Evolutionary conservation across 1,284 basidiomycete genomes (phyloP), one percentile per base, ranked within the genome.

Genomic region (Spongispora temasekensis): DNA sequence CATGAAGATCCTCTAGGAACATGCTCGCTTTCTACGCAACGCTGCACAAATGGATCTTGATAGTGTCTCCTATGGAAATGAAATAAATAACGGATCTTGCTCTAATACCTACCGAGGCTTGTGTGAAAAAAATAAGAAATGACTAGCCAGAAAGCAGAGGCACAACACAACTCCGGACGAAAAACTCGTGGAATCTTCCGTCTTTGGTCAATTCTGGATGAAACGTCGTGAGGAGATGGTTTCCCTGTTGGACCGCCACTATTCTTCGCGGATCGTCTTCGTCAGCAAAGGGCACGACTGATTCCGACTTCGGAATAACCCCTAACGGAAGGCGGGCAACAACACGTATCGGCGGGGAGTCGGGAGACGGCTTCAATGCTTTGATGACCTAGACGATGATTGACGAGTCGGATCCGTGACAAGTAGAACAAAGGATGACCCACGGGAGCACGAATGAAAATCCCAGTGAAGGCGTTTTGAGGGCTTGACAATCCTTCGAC

Each of bases 361-460:
- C 71, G 0, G 80, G 73, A 0, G 78, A 73, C 8, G 80, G 74
- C 12, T 75, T 70, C 12, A 90, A 74, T 12, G 76, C 72, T 12
- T 88, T 75, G 4, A 93, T 78, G 48, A 92, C 89, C 90, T 93
- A 48, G 15, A 53, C 46, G 50, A 52, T n/a, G 28, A 58, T 48
- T 27, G 4, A 17, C 32, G 12, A 23, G n/a, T 15, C 21, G 12
- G 9, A n/a, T 19, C 7, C 46, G 19, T 30, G 25, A 40, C 9
- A 32, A 17, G 25, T 21, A 21, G n/a, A 2, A 6, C 19, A n/a
- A 30, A 2, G 28, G 48, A 51, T 65, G n/a, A 69, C 85, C 61
- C 67, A 93, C 90, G 1, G 97, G 97, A 37, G 97, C 97, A 44
- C 97, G 93, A 68, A 99, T 99, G 77, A 99, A 99, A 50, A 98